These are phyloP conservation scores for Candida sakaeoensis DNA, from an alignment of 805 yeast genomes.

Conservation along the genomic window DNA sequence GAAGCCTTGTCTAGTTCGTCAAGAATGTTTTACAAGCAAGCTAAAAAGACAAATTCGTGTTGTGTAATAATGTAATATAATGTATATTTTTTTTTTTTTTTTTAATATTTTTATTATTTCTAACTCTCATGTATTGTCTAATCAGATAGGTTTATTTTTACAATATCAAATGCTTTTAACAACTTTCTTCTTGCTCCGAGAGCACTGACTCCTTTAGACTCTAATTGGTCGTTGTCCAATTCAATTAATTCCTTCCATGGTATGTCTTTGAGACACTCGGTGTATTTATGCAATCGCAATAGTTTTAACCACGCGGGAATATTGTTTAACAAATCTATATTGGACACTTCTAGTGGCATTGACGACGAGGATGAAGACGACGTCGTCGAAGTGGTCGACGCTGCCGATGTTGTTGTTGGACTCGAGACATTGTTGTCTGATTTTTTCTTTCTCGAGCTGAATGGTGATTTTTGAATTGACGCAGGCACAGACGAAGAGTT, in stretches of 20 bases:
- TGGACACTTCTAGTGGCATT: slow-evolving; percentile 42
- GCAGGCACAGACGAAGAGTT: slow-evolving; percentile 39
- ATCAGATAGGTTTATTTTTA: slow-evolving; percentile 35
- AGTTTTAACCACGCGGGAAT: slow-evolving; percentile 92
- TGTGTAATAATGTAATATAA: slow-evolving; percentile 61
- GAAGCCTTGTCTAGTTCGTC: slow-evolving; percentile 87
- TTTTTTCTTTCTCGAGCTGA: slow-evolving; percentile 3
- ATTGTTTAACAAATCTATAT: slow-evolving; percentile 55
- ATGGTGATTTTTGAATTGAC: slow-evolving; percentile 15
- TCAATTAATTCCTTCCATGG: slow-evolving; percentile 78
- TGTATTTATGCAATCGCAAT: slow-evolving; percentile 88
- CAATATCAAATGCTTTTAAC: slow-evolving; percentile 85
- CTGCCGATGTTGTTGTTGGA: slow-evolving; percentile 5
- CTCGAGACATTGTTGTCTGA: slow-evolving; percentile 6
- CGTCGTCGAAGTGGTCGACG: slow-evolving; percentile 10
- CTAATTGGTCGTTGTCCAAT: slow-evolving; percentile 65
- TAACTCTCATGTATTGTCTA: slow-evolving; percentile 1
- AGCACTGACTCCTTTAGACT: slow-evolving; percentile 81
- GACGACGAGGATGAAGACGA: slow-evolving; percentile 19
- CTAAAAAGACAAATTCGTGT: slow-evolving; percentile 87
- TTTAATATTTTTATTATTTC: not conserved
- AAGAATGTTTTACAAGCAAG: slow-evolving; percentile 94
- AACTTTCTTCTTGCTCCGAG: slow-evolving; percentile 94
- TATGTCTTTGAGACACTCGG: slow-evolving; percentile 71
- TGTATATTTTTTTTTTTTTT: not conserved